Conservation (phyloP, 1,139 yeast genomes). For the Kluyveromyces sp. region DNA sequence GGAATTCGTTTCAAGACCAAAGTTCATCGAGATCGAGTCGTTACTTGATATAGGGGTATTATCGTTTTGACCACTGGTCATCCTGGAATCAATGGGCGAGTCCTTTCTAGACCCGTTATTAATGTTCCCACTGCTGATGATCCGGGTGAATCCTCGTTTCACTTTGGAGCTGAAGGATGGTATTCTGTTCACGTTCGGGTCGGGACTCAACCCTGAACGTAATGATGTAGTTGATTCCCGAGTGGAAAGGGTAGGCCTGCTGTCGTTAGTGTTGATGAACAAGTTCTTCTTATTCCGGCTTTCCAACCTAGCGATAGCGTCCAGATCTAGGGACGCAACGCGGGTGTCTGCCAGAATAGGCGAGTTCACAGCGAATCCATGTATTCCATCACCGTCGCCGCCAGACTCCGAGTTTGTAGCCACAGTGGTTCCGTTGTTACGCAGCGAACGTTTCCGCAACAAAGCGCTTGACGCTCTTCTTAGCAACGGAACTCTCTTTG, state of each 20-base stretch:
- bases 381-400: not conserved
- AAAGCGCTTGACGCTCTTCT: slow-evolving; percentile 28
- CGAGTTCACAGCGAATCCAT: not conserved
- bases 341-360: not conserved
- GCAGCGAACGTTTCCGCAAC: slow-evolving; percentile 21
- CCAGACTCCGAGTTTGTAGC: no score
- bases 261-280: slow-evolving; percentile 2
- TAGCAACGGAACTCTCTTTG: slow-evolving; percentile 21
- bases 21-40: slow-evolving; percentile 2
- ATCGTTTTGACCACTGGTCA: not conserved
- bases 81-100: slow-evolving; percentile 4
- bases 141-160: slow-evolving; percentile 22
- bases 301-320: not conserved
- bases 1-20: slow-evolving; percentile 2
- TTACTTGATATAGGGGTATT: slow-evolving; percentile 2
- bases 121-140: slow-evolving; percentile 16
- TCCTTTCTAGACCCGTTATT: slow-evolving; percentile 9
- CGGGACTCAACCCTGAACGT: not conserved
- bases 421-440: not conserved
- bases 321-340: slow-evolving; percentile 2
- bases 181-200: slow-evolving; percentile 6
- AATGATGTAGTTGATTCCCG: slow-evolving; percentile 6
- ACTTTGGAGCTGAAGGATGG: slow-evolving; percentile 25
- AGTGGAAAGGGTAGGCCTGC: not conserved
- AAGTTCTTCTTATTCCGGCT: slow-evolving; percentile 1